Evolutionary conservation across 2,329 filamentous ascomycete genomes (phyloP).

Genomic region (Aspergillus carbonarius): DNA sequence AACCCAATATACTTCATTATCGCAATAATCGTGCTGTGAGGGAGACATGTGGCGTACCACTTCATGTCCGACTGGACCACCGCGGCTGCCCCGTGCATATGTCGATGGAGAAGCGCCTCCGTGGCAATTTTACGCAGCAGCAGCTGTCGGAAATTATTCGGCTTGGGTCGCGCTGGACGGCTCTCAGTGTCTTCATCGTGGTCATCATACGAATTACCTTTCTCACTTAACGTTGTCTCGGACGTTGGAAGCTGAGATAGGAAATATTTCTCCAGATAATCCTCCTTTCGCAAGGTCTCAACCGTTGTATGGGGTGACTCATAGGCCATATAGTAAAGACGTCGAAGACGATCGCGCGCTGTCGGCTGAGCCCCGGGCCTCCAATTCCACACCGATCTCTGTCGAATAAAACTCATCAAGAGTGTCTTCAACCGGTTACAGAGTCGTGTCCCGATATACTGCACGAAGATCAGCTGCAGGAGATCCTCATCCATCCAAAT

Average conservation of each 20-base stretch:
- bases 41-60: conserved; percentile 45
- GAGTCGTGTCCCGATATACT: conserved; percentile 43
- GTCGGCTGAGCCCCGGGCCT: conserved; percentile 7
- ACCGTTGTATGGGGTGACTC: not conserved
- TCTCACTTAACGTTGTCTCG: conserved; percentile 20
- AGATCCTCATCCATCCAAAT: conserved; percentile 51
- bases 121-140: conserved; percentile 43
- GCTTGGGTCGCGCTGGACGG: not conserved
- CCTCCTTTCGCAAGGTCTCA: conserved; percentile 13
- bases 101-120: conserved; percentile 37
- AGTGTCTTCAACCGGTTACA: conserved; percentile 28
- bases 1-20: conserved; percentile 49
- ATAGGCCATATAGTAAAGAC: conserved; percentile 24
- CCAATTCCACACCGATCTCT: conserved; percentile 15
- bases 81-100: conserved; percentile 36
- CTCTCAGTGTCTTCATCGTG: conserved; percentile 23
- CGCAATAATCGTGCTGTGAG: conserved; percentile 47
- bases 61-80: conserved; percentile 46
- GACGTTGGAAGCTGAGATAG: conserved; percentile 34
- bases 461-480: conserved; percentile 47
- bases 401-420: conserved; percentile 14
- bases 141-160: conserved; percentile 38
- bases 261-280: conserved; percentile 34
- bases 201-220: conserved; percentile 26
- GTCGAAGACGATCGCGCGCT: conserved; percentile 25